Evolutionary conservation across 768 basidiomycete genomes (phyloP).

Genomic region (Omphalotus guepiniiformis): DNA sequence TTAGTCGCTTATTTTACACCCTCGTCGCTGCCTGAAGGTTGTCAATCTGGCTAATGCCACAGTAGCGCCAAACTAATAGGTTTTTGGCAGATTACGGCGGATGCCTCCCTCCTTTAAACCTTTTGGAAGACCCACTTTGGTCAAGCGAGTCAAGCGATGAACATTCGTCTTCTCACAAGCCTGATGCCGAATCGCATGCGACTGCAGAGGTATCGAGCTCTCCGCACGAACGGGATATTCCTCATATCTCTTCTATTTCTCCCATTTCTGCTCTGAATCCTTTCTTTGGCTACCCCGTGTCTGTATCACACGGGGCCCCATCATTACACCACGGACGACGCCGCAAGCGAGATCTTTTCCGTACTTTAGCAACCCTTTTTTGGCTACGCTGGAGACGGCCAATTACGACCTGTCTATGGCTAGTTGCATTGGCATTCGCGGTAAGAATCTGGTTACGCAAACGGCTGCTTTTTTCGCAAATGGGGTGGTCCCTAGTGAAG

Average conservation of each 20-base stretch:
- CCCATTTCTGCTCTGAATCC: constrained; percentile 65
- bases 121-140: constrained; percentile 43
- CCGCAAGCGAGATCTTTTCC: constrained; percentile 62
- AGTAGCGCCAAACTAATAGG: constrained; percentile 17
- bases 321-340: constrained; percentile 57
- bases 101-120: constrained; percentile 44
- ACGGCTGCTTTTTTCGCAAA: constrained; percentile 11
- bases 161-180: not conserved
- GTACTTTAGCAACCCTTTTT: constrained; percentile 58
- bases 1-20: constrained; percentile 52
- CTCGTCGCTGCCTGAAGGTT: constrained; percentile 56
- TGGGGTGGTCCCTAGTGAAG: not conserved
- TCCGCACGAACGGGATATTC: constrained; percentile 6
- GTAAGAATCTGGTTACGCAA: constrained; percentile 23
- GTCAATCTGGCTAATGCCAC: constrained; percentile 10
- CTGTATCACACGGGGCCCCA: constrained; percentile 30
- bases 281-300: constrained; percentile 70
- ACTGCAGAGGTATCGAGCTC: not conserved
- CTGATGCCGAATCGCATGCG: not conserved
- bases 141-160: too few species aligned
- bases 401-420: constrained; percentile 30
- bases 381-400: constrained; percentile 60
- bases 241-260: constrained; percentile 32
- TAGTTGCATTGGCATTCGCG: constrained; percentile 26
- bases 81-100: constrained; percentile 63